These are phyloP conservation scores for Ampelomyces quisqualis DNA, from an alignment of 2,329 filamentous ascomycete genomes.

Conservation along the genomic window DNA sequence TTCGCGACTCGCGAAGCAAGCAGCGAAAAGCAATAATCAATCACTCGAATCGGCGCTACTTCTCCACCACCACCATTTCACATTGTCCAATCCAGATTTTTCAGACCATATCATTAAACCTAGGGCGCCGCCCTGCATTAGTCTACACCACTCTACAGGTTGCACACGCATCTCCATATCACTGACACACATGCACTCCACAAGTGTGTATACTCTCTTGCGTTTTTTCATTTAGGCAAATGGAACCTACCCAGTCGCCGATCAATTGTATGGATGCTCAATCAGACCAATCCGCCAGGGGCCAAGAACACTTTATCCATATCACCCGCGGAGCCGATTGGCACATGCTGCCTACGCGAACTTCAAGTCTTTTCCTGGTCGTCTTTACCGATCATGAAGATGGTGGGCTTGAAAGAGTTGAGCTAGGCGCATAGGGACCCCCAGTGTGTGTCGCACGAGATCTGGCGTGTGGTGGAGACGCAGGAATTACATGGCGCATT, in stretches of 20 bases:
- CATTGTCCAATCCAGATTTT: slow-evolving; percentile 1
- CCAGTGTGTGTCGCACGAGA: too few species aligned
- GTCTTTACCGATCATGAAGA: background rate
- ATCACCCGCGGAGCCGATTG: slow-evolving; percentile 30
- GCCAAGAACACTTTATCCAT: slow-evolving; percentile 31
- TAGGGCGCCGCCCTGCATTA: slow-evolving; percentile 1
- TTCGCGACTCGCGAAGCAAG: slow-evolving; percentile 1
- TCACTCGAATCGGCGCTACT: slow-evolving; percentile 6
- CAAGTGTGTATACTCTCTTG: too few species aligned
- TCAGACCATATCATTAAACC: slow-evolving; percentile 1
- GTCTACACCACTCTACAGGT: background rate
- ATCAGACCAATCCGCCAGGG: background rate
- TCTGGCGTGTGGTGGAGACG: too few species aligned
- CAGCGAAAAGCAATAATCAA: background rate
- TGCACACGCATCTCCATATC: background rate
- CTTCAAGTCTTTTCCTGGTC: too few species aligned
- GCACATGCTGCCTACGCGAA: background rate
- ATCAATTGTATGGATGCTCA: slow-evolving; percentile 1
- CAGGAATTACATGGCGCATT: too few species aligned
- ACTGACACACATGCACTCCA: background rate
- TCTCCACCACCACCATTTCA: slow-evolving; percentile 2
- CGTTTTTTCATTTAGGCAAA: slow-evolving; percentile 32
- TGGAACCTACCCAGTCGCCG: slow-evolving; percentile 8
- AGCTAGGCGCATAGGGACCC: too few species aligned
- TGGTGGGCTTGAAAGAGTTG: background rate